These are phyloP conservation scores for Solanum gandarillasii DNA, from an alignment of 257 asterid genomes.

Conservation along the genomic window DNA sequence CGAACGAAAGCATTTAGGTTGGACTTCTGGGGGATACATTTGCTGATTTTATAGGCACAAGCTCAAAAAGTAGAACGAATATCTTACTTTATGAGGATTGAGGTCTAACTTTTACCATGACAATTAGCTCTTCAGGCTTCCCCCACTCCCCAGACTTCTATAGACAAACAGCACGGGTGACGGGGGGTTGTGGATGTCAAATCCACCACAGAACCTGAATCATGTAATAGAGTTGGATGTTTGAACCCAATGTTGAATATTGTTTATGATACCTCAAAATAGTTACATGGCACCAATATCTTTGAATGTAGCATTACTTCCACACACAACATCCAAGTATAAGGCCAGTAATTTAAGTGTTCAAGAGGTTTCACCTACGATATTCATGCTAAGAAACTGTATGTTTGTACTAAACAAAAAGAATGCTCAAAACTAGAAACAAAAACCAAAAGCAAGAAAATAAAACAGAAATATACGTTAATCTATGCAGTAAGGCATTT, in stretches of 20 bases:
- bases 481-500: not conserved
- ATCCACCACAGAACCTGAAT: not conserved
- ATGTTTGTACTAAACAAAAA: slow-evolving; percentile 1
- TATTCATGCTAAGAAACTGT: not conserved
- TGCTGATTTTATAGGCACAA: not conserved
- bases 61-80: not conserved
- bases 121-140: not conserved
- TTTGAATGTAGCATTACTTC: not conserved
- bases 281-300: not conserved
- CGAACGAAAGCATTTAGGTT: not conserved
- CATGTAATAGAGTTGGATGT: not conserved
- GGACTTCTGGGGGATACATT: not conserved
- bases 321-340: not conserved
- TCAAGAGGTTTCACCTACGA: not conserved
- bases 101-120: not conserved
- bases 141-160: not conserved
- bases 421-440: not conserved
- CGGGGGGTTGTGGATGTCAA: not conserved
- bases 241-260: not conserved
- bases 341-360: not conserved
- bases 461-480: not conserved
- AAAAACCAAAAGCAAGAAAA: not conserved
- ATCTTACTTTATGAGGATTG: not conserved
- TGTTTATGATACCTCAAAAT: not conserved
- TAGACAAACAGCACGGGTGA: not conserved